Conservation (phyloP, 2,329 filamentous ascomycete genomes). For the Hypoxylon sp. region DNA sequence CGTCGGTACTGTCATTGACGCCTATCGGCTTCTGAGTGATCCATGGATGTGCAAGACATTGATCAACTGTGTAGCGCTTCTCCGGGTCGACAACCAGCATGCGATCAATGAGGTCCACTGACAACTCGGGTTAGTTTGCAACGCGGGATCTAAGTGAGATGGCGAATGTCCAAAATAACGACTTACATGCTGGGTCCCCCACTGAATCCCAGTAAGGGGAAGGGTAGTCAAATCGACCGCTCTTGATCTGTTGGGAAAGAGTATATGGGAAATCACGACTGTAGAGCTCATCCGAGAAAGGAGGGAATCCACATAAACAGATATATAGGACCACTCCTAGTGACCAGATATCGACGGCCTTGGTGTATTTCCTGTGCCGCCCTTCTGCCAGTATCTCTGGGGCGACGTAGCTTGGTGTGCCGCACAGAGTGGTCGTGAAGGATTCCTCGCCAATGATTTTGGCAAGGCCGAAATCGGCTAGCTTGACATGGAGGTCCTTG, state of each 20-base stretch:
- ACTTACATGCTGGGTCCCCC: conserved; percentile 80
- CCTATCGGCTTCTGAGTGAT: conserved; percentile 72
- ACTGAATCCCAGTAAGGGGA: conserved; percentile 96
- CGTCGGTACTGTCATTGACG: conserved; percentile 88
- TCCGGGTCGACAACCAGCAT: conserved; percentile 94
- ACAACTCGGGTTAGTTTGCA: conserved; percentile 35
- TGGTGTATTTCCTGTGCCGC: conserved; percentile 88
- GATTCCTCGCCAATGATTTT: conserved; percentile 99
- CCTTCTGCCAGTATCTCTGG: conserved; percentile 92
- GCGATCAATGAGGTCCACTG: conserved; percentile 88
- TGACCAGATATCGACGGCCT: conserved; percentile 96
- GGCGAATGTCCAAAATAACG: neutral
- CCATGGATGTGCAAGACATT: conserved; percentile 94
- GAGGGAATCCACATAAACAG: conserved; percentile 94
- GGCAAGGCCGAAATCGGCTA: conserved; percentile 95
- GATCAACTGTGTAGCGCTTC: conserved; percentile 86
- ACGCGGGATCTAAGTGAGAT: conserved; percentile 1
- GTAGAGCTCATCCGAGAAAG: conserved; percentile 94
- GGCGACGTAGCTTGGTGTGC: conserved; percentile 97
- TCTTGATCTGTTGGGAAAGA: conserved; percentile 89
- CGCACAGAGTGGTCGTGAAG: conserved; percentile 95
- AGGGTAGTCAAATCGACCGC: conserved; percentile 91
- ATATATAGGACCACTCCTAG: conserved; percentile 98
- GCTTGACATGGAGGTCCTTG: conserved; percentile 85
- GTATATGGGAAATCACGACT: conserved; percentile 85